phyloP scores from a whole-genome alignment of 306 rosid genomes.

The Ormosia emarginata region DNA sequence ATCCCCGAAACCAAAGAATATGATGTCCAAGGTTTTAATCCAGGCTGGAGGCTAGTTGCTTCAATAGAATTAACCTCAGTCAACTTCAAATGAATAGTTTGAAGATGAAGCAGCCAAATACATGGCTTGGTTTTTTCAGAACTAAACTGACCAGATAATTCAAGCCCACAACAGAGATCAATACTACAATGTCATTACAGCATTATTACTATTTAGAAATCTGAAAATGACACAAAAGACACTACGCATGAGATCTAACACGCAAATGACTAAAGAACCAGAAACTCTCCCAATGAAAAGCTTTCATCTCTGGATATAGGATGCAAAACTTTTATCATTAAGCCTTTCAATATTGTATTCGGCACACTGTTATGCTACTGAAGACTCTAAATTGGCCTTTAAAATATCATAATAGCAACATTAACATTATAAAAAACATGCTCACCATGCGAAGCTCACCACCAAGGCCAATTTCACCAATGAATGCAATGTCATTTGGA shows the following conservation, averaged over 20 bases:
- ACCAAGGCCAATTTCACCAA: slow-evolving; percentile 90
- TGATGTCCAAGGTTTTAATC: background rate
- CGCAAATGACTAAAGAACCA: background rate
- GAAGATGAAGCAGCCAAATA: background rate
- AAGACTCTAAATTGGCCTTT: background rate
- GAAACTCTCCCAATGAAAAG: background rate
- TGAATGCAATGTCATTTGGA: slow-evolving; percentile 78
- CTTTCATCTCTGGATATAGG: background rate
- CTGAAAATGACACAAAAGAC: background rate
- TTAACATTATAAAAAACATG: background rate
- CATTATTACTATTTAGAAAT: background rate
- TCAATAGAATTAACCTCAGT: background rate
- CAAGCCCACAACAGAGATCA: background rate
- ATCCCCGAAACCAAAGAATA: background rate
- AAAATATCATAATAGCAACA: background rate
- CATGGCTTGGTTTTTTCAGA: background rate
- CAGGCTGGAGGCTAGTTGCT: background rate
- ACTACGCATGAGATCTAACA: background rate
- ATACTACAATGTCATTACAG: background rate
- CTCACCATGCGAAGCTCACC: slow-evolving; percentile 94
- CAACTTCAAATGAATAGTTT: background rate
- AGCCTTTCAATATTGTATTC: background rate
- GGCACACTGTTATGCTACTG: background rate
- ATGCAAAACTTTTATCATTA: background rate
- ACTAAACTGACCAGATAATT: background rate